phyloP scores from a whole-genome alignment of 139 green algal genomes.

The Raphidocelis subcapitata region DNA sequence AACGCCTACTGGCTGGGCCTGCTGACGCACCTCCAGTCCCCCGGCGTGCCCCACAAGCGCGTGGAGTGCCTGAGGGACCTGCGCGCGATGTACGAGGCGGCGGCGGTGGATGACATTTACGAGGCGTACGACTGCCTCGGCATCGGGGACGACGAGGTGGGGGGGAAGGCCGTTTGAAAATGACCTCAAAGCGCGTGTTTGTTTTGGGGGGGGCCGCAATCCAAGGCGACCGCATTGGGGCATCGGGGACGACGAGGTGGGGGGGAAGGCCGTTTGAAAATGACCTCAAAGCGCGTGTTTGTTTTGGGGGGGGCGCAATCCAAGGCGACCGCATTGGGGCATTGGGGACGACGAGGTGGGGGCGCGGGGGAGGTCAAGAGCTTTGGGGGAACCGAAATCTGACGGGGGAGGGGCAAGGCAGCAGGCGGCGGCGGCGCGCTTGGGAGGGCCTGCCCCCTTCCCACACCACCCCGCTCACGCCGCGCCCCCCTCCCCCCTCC shows the following conservation, averaged over 20 bases:
- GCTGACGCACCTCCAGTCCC: slow-evolving; percentile 82
- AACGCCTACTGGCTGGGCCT: slow-evolving; percentile 94
- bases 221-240: slow-evolving; percentile 86
- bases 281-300: not conserved
- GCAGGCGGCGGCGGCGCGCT: no score
- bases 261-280: no score
- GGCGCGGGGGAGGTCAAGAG: no score
- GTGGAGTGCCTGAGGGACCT: slow-evolving; percentile 90
- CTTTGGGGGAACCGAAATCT: slow-evolving; percentile 73
- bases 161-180: no score
- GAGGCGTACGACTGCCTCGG: slow-evolving; percentile 77
- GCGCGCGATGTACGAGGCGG: slow-evolving; percentile 76
- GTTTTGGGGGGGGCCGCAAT: slow-evolving; percentile 83
- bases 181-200: not conserved
- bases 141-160: slow-evolving; percentile 67
- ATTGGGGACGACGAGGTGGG: slow-evolving; percentile 67
- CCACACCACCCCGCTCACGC: no score
- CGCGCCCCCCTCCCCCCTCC: no score
- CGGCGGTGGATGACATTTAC: slow-evolving; percentile 88
- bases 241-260: slow-evolving; percentile 67
- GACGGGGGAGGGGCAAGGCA: slow-evolving; percentile 63
- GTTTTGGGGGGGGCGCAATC: slow-evolving; percentile 81
- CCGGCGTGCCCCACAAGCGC: slow-evolving; percentile 79
- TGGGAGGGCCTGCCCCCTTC: no score
- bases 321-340: slow-evolving; percentile 86